Conservation (phyloP, 192 early-diverging fungal genomes). For the Coemansia sp. region DNA sequence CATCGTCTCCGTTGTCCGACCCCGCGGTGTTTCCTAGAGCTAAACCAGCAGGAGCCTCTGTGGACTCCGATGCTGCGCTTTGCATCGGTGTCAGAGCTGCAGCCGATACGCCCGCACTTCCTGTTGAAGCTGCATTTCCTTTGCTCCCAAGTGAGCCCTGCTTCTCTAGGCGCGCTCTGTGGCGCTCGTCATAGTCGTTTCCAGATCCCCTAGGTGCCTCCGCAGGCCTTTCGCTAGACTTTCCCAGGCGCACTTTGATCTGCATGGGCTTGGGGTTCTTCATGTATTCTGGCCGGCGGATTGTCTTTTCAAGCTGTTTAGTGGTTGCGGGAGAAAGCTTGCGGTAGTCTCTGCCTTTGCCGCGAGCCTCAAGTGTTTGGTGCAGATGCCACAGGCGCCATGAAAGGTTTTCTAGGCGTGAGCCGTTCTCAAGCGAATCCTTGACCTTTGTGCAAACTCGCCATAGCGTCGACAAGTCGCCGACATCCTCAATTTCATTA, state of each 20-base stretch:
- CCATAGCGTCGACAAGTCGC: conserved; percentile 78
- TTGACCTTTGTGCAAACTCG: conserved; percentile 84
- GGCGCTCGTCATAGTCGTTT: conserved; percentile 1
- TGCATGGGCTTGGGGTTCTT: conserved; percentile 53
- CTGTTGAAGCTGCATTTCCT: too few species aligned
- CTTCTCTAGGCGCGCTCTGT: neutral
- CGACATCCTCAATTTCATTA: conserved; percentile 68
- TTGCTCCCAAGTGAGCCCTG: neutral
- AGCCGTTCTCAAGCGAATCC: conserved; percentile 79
- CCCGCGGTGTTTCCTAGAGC: neutral
- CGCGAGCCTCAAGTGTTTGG: conserved; percentile 60
- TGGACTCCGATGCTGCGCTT: too few species aligned
- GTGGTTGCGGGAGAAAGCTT: conserved; percentile 63
- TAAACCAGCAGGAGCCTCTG: too few species aligned
- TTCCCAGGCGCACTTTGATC: conserved; percentile 53
- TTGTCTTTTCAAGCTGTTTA: conserved; percentile 58
- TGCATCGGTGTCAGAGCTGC: too few species aligned
- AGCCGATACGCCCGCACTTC: too few species aligned
- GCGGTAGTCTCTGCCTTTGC: conserved; percentile 55
- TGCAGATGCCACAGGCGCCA: conserved; percentile 86
- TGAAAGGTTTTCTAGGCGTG: conserved; percentile 79
- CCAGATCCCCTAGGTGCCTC: neutral
- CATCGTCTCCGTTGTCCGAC: neutral
- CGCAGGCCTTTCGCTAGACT: conserved; percentile 27
- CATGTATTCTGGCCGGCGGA: conserved; percentile 34